Base-by-base conservation (phyloP, 129 eudicot species). In the Escallonia herrerae region DNA sequence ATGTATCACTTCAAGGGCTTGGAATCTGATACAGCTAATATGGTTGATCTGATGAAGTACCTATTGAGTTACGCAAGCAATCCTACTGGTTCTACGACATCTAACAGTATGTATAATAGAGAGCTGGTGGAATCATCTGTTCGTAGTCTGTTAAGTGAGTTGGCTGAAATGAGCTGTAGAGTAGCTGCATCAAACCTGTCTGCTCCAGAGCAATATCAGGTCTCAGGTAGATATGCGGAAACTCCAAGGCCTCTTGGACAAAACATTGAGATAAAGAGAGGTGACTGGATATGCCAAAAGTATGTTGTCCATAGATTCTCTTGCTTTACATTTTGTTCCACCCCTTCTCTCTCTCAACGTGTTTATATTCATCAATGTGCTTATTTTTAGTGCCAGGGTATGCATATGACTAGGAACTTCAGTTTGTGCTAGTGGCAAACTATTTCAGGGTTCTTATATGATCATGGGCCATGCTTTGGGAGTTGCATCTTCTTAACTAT, bases 271-370 rank as follows among this genome's bases (percentile, higher is more conserved):
- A 83, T 86, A 87, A 93, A 93, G 75, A 84, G 83, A 79, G 95
- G 96, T 69, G 96, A 93, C 65, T 93, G 99, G 99, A 72, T 77
- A 68, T 86, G 99, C 83, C 77, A 76, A 63, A 82, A 83, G 99
- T 93, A 84, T 70, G 95, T 74, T 42, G 42, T 53, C 58, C 60
- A 22, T 22, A 22, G 33, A 22, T 22, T 22, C 33, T 22, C 33
- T 22, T 22, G 33, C 33, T 22, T 22, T 22, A 1, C 56, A 8
- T 5, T 51, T 63, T 65, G 22, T 45, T 33, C 53, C 10, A 67
- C 61, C 48, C 0, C 7, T 4, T 41, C 4, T 46, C 33, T 22
- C 33, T 22, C 33, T 22, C 33, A 22, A 22, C 1, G 33, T 22
- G 33, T 22, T 22, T 22, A 22, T 22, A 22, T 22, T 22, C 33